Conservation (phyloP, 2,329 filamentous ascomycete genomes). For the Graphilbum ipis-grandicollis region DNA sequence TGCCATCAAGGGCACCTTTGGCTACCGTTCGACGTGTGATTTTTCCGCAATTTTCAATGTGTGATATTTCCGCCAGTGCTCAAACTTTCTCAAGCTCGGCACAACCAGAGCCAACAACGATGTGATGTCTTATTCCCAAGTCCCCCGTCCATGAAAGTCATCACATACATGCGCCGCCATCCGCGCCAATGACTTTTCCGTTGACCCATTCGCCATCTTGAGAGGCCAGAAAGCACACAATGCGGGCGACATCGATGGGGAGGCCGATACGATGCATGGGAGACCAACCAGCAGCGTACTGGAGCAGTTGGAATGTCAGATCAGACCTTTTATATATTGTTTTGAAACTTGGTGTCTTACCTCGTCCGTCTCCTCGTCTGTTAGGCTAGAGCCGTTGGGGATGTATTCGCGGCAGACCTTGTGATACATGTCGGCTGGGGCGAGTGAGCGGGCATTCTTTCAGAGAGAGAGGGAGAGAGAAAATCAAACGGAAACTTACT, state of each 20-base stretch:
- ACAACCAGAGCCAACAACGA: too few relatives aligned
- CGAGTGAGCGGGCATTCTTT: not conserved
- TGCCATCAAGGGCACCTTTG: too few relatives aligned
- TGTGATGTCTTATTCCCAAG: not conserved
- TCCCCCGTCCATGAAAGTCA: not conserved
- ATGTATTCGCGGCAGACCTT: constrained; percentile 21
- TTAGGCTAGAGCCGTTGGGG: constrained; percentile 17
- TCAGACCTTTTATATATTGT: not conserved
- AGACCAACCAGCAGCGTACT: constrained; percentile 19
- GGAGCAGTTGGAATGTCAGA: not conserved
- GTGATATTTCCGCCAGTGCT: too few relatives aligned
- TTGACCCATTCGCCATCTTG: constrained; percentile 20
- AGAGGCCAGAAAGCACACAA: constrained; percentile 16
- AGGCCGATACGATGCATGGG: constrained; percentile 15
- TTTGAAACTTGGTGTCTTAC: constrained; percentile 1
- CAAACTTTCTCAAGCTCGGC: too few relatives aligned
- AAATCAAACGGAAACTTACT: constrained; percentile 8
- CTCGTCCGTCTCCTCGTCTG: constrained; percentile 11
- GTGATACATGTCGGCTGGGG: constrained; percentile 15
- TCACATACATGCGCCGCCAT: constrained; percentile 11
- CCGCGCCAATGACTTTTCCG: constrained; percentile 18
- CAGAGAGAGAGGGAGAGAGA: not conserved
- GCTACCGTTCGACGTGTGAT: too few relatives aligned
- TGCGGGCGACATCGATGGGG: constrained; percentile 16
- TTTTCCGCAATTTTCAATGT: too few relatives aligned